Base-by-base conservation (phyloP, 2,329 filamentous ascomycete species). In the Teratosphaeria zuluensis region DNA sequence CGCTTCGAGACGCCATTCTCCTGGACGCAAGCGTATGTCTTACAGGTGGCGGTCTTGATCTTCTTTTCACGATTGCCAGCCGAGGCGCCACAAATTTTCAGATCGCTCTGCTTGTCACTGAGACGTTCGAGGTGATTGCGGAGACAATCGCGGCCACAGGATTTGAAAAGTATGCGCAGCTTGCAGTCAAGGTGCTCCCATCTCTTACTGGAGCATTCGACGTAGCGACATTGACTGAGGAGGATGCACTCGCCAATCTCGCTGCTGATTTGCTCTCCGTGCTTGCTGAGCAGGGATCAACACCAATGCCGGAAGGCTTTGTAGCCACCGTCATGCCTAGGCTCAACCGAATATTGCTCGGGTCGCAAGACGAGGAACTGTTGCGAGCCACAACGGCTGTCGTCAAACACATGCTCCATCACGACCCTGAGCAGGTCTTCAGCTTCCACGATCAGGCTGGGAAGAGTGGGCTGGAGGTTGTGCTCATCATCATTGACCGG, bases 21-120 rank as follows among this genome's bases (percentile, higher is more conserved):
- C 81, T 96, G 57, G 87, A 96, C 66, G 84, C 88, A 2, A 80
- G 81, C 16, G 84, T 94, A 56, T 86, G 89, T 24, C 81, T 96
- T 24, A 84, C 86, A 0, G 82, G 81, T 14, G 85, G 88, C 12
- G 90, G 92, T 24, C 78, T 96, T 5, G 88, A 94, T 66, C 78
- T 92, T 14, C 82, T 99, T 8, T 97, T 99, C 76, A 84, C 88
- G 56, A 84, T 97, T 61, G 92, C 91, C 24, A 94, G 90, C 72
- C 86, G 92, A 69, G 91, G 91, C 31, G 89, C 92, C 0, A 84
- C 83, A 61, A 97, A 95, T 75, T 95, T 95, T 77, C 92, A 96
- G 72, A 83, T 96, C 53, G 90, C 87, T 0, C 87, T 92, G 77
- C 79, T 96, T 56, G 88, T 97, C 28, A 88, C 84, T 38, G 94